These are phyloP conservation scores for Candida nanaspora DNA, from an alignment of 805 yeast species.

Conservation along the genomic window DNA sequence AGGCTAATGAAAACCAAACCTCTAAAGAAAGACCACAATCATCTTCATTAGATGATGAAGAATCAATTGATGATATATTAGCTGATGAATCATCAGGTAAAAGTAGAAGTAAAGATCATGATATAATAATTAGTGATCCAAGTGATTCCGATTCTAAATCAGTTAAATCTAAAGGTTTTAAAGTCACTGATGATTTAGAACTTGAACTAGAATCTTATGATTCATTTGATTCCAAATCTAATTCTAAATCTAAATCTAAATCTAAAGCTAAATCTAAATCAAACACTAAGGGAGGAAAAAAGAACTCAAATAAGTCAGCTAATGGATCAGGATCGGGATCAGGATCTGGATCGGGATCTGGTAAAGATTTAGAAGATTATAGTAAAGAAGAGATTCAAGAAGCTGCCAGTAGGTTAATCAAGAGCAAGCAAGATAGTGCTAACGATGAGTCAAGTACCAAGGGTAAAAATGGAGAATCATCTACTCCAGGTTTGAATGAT, in stretches of 20 bases:
- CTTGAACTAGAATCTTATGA: slow-evolving; percentile 1
- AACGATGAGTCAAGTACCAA: neutral
- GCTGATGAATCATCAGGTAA: neutral
- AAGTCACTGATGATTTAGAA: slow-evolving; percentile 17
- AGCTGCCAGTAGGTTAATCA: neutral
- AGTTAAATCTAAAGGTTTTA: slow-evolving; percentile 17
- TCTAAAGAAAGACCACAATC: neutral
- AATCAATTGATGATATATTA: neutral
- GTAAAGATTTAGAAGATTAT: slow-evolving; percentile 3
- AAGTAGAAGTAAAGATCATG: neutral
- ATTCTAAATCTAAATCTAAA: neutral
- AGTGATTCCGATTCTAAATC: slow-evolving; percentile 3
- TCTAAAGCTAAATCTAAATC: neutral
- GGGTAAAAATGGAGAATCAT: neutral
- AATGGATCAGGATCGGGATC: too few relatives aligned
- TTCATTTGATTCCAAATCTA: slow-evolving; percentile 8
- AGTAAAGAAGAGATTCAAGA: slow-evolving; percentile 3
- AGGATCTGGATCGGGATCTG: neutral
- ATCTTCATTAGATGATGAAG: neutral
- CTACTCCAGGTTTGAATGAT: neutral
- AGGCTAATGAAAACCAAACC: neutral
- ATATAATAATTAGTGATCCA: slow-evolving; percentile 2
- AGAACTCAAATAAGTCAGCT: too few relatives aligned
- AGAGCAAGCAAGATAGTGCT: neutral
- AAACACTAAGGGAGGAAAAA: too few relatives aligned